These are phyloP conservation scores for Colletotrichum agaves DNA, from an alignment of 2,329 filamentous ascomycete species.

Conservation along the genomic window DNA sequence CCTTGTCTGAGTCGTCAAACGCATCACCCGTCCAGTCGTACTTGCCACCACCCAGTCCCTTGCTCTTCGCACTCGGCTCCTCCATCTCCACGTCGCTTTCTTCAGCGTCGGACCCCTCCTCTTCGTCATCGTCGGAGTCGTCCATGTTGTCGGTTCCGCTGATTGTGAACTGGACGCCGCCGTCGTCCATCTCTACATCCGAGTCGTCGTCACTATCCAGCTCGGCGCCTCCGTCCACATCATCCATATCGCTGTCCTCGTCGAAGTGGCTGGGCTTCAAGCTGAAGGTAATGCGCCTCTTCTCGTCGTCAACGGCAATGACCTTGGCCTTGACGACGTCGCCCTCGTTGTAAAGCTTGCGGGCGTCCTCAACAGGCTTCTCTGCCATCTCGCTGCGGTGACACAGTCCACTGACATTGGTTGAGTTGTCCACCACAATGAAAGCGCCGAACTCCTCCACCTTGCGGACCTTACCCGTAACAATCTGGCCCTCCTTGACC, in stretches of 20 bases:
- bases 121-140: constrained; percentile 50
- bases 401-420: constrained; percentile 91
- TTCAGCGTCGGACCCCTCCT: constrained; percentile 53
- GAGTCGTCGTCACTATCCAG: constrained; percentile 56
- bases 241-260: constrained; percentile 63
- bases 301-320: constrained; percentile 78
- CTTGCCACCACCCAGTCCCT: constrained; percentile 67
- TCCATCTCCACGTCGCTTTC: constrained; percentile 57
- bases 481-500: constrained; percentile 79
- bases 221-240: constrained; percentile 56
- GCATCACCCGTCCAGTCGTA: constrained; percentile 89
- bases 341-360: constrained; percentile 87
- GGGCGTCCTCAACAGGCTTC: constrained; percentile 82
- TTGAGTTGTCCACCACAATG: constrained; percentile 86
- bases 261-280: constrained; percentile 93
- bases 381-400: constrained; percentile 94
- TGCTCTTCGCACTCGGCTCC: constrained; percentile 41
- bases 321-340: constrained; percentile 95
- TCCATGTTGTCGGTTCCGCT: constrained; percentile 54
- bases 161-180: constrained; percentile 54
- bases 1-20: constrained; percentile 68
- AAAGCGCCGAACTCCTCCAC: constrained; percentile 97
- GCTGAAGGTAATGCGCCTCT: constrained; percentile 86
- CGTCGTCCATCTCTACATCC: constrained; percentile 62
- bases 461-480: constrained; percentile 92